A percentile compares a stretch with the other conserved stretches of the same genome.
These are phyloP conservation scores for Pseudogymnoascus sp. DNA, from an alignment of 2,329 filamentous ascomycete species.

Conservation along the genomic window DNA sequence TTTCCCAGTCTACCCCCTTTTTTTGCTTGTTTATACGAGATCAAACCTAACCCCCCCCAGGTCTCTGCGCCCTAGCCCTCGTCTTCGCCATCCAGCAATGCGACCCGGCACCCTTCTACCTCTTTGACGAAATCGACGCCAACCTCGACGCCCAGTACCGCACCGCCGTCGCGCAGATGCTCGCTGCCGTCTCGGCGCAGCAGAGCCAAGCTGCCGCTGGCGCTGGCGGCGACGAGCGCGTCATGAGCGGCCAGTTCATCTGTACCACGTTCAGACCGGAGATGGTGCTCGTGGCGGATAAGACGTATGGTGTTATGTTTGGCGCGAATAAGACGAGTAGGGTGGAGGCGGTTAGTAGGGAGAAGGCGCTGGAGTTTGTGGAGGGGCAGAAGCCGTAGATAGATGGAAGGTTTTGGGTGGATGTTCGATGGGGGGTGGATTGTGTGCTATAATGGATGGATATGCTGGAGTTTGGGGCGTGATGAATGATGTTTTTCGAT, in stretches of 20 bases:
- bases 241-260: constrained; percentile 72
- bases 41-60: constrained; percentile 36
- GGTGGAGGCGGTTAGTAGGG: constrained; percentile 80
- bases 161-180: constrained; percentile 84
- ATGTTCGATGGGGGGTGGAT: no score
- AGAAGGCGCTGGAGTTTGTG: constrained; percentile 88
- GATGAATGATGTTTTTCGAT: neutral
- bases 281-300: constrained; percentile 90
- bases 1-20: neutral
- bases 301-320: constrained; percentile 95
- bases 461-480: neutral
- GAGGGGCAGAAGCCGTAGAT: constrained; percentile 58
- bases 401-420: neutral
- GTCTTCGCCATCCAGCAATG: constrained; percentile 99
- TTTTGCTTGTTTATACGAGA: neutral
- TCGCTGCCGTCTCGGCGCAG: constrained; percentile 67
- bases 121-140: constrained; percentile 98
- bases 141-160: constrained; percentile 97
- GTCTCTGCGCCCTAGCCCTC: constrained; percentile 90
- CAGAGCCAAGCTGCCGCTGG: constrained; percentile 47
- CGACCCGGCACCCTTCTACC: constrained; percentile 95
- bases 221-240: constrained; percentile 31
- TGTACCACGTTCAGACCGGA: constrained; percentile 98
- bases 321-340: constrained; percentile 84
- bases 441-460: neutral